These are phyloP conservation scores for Trichoderma breve DNA, from an alignment of 2,329 filamentous ascomycete genomes.

Conservation along the genomic window DNA sequence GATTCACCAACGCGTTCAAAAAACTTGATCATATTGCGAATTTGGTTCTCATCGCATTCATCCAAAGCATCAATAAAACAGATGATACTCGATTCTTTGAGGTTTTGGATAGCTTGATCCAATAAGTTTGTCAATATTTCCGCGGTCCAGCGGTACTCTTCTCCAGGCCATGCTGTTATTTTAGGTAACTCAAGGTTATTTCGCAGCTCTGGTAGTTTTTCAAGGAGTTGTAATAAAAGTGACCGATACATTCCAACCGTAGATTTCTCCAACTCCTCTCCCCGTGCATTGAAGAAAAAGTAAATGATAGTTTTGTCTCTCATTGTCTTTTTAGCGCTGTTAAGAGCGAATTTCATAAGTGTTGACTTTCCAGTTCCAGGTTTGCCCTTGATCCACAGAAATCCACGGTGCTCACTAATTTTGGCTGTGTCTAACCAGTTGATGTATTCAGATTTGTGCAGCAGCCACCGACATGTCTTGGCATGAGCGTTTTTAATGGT, in stretches of 20 bases:
- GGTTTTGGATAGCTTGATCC: conserved; percentile 21
- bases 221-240: conserved; percentile 43
- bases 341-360: conserved; percentile 41
- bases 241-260: conserved; percentile 49
- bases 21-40: conserved; percentile 41
- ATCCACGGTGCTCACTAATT: conserved; percentile 31
- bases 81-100: conserved; percentile 24
- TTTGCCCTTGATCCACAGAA: conserved; percentile 49
- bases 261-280: conserved; percentile 43
- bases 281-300: conserved; percentile 53
- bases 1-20: conserved; percentile 39
- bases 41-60: conserved; percentile 43
- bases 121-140: conserved; percentile 25
- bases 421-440: conserved; percentile 17
- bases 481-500: conserved; percentile 38
- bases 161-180: conserved; percentile 42
- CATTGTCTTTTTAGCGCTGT: neutral
- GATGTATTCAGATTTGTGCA: neutral
- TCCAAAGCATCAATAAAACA: conserved; percentile 44
- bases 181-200: conserved; percentile 49
- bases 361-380: conserved; percentile 47
- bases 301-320: conserved; percentile 31
- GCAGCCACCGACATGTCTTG: conserved; percentile 26
- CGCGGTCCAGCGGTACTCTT: conserved; percentile 25
- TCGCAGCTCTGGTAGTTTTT: conserved; percentile 26